Base-by-base conservation (phyloP, 2,329 filamentous ascomycete species). In the Gaeumannomyces sp. region DNA sequence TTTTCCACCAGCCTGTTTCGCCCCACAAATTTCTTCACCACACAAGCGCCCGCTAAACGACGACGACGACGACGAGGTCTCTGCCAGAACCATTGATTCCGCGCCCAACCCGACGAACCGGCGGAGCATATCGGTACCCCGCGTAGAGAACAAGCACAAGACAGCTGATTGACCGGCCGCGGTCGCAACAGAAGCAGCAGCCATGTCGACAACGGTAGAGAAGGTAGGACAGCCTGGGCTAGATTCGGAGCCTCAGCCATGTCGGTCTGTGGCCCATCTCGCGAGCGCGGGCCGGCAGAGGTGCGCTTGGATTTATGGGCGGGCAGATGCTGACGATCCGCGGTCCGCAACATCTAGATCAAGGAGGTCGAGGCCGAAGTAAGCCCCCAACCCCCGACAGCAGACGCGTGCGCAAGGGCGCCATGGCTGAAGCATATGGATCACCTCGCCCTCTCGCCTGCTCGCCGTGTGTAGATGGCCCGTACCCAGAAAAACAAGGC, bases 401-500 rank as follows among this genome's bases (percentile, higher is more conserved):
- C 16, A 31, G 5, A 22, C 59, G 59, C 35, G n/a, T 19, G 38
- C 38, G 31, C 22, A 28, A 61, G 38, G 28, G 33, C 33, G 22
- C n/a, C 59, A 35, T 33, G 33, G n/a, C 59, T 61, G 59, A 61
- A 25, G 38, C 33, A 38, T 38, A n/a, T n/a, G 33, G 33, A 61
- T 33, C 22, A 28, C 31, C 28, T 27, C 25, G n/a, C 7, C 22
- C 29, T 13, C n/a, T n/a, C 31, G 22, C 25, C 59, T 22, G n/a
- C 33, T 33, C 59, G 59, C n/a, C 59, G 13, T 27, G 33, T 38
- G 6, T 60, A 94, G 89, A 97, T 97, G 94, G 92, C 93, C 82
- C 86, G 86, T 80, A 97, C 93, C 74, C 93, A 98, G 78, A 97
- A 97, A 82, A 97, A 97, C 80, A 97, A 97, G 82, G 91, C 90